Conservation (phyloP, 495 filamentous ascomycete genomes). For the Lophium mytilinum region DNA sequence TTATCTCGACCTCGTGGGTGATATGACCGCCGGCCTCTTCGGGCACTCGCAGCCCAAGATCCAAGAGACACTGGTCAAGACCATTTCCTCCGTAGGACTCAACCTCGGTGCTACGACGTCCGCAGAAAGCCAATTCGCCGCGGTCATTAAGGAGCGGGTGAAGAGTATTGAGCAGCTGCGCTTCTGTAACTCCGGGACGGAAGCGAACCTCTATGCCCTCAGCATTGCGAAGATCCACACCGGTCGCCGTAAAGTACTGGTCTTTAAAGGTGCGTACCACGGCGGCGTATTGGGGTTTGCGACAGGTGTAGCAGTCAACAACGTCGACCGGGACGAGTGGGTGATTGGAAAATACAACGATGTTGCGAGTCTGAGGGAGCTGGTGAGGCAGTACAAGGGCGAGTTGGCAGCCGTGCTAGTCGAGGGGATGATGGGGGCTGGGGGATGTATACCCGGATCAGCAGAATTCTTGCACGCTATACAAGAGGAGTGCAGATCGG, state of each 20-base stretch:
- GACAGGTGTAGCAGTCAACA: slow-evolving; percentile 15
- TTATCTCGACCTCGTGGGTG: slow-evolving; percentile 43
- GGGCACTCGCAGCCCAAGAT: slow-evolving; percentile 46
- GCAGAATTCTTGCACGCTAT: slow-evolving; percentile 40
- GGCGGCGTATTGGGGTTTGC: slow-evolving; percentile 43
- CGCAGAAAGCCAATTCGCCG: slow-evolving; percentile 37
- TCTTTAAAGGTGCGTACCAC: slow-evolving; percentile 49
- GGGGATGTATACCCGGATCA: slow-evolving; percentile 42
- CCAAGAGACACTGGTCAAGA: slow-evolving; percentile 29
- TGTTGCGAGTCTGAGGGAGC: slow-evolving; percentile 15
- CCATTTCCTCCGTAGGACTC: slow-evolving; percentile 34
- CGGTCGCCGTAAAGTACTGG: slow-evolving; percentile 37
- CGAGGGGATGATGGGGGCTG: slow-evolving; percentile 51
- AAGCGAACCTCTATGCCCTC: slow-evolving; percentile 45
- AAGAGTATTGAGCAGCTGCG: slow-evolving; percentile 37
- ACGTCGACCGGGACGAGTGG: slow-evolving; percentile 36
- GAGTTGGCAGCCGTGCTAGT: slow-evolving; percentile 49
- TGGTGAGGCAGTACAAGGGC: slow-evolving; percentile 19
- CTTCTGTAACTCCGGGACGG: slow-evolving; percentile 48
- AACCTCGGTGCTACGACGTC: slow-evolving; percentile 37
- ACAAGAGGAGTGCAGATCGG: slow-evolving; percentile 29
- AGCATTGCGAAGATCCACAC: slow-evolving; percentile 38
- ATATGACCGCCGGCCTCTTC: slow-evolving; percentile 47
- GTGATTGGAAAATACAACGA: slow-evolving; percentile 48
- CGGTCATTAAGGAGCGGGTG: slow-evolving; percentile 38